Evolutionary conservation across 2,329 filamentous ascomycete genomes (phyloP).

Genomic region (Berkeleyomyces basicola): DNA sequence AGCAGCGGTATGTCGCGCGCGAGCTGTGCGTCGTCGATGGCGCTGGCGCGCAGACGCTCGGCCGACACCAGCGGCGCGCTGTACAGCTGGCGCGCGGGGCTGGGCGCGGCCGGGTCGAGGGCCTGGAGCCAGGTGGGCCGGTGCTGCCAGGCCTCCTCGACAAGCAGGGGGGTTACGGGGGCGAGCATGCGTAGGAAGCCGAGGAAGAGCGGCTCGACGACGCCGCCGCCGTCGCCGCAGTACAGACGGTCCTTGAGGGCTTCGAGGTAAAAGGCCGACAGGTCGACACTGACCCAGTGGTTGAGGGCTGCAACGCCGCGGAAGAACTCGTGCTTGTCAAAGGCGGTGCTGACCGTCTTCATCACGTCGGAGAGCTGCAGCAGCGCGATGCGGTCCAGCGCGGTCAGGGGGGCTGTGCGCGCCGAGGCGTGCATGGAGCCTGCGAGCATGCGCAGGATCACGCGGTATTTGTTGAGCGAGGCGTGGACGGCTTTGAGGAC

Average conservation of each 20-base stretch:
- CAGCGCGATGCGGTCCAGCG: conserved; percentile 58
- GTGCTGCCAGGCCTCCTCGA: conserved; percentile 78
- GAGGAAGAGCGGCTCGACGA: conserved; percentile 48
- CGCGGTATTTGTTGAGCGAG: conserved; percentile 69
- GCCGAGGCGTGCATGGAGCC: conserved; percentile 50
- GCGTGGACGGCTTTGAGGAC: conserved; percentile 63
- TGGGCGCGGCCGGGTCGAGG: conserved; percentile 1
- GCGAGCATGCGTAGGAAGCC: conserved; percentile 63
- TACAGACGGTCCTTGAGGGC: conserved; percentile 84
- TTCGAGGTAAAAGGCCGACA: conserved; percentile 91
- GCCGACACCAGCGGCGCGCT: conserved; percentile 26
- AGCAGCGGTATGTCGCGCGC: conserved; percentile 28
- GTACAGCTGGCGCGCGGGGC: conserved; percentile 34
- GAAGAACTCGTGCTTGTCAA: conserved; percentile 64
- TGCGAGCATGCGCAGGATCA: conserved; percentile 78
- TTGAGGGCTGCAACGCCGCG: conserved; percentile 58
- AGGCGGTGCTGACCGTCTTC: conserved; percentile 45
- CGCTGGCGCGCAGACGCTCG: conserved; percentile 22
- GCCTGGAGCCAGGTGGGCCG: conserved; percentile 44
- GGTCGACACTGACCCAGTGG: conserved; percentile 62
- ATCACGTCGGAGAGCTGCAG: conserved; percentile 54
- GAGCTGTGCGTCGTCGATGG: conserved; percentile 17
- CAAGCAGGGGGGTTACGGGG: conserved; percentile 65
- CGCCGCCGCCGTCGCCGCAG: conserved; percentile 54
- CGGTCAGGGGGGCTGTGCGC: conserved; percentile 35